Percentiles rank a stretch among this genome's conserved stretches.
These are phyloP conservation scores for Exophiala sp. DNA, from an alignment of 2,329 filamentous ascomycete species.

Conservation along the genomic window DNA sequence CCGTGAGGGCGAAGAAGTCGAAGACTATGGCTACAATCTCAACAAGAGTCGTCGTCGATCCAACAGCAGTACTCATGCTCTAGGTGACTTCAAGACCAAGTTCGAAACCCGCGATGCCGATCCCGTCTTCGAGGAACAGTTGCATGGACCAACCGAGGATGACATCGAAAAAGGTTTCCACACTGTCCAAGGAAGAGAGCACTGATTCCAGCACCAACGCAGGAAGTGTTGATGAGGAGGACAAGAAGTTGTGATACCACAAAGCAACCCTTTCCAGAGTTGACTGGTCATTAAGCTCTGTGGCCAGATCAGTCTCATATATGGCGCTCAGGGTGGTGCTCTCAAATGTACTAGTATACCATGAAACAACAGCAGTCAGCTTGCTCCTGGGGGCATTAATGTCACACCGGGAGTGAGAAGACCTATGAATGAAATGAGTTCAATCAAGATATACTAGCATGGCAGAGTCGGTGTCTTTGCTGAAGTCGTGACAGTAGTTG, in stretches of 20 bases:
- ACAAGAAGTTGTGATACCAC: slow-evolving; percentile 41
- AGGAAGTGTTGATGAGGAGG: slow-evolving; percentile 54
- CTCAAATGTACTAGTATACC: slow-evolving; percentile 18
- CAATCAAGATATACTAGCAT: slow-evolving; percentile 15
- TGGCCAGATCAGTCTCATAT: slow-evolving; percentile 14
- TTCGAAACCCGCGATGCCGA: slow-evolving; percentile 87
- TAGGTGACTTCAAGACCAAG: slow-evolving; percentile 88
- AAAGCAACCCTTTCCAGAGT: slow-evolving; percentile 11
- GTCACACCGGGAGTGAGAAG: neutral
- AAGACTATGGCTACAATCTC: slow-evolving; percentile 77
- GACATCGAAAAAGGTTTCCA: slow-evolving; percentile 45
- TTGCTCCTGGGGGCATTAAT: slow-evolving; percentile 5
- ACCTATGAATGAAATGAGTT: slow-evolving; percentile 12
- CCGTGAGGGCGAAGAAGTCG: slow-evolving; percentile 70
- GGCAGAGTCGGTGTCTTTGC: slow-evolving; percentile 9
- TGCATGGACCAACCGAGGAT: slow-evolving; percentile 62
- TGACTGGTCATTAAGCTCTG: slow-evolving; percentile 2
- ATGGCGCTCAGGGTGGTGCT: slow-evolving; percentile 24
- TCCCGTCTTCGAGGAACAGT: slow-evolving; percentile 81
- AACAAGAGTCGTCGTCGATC: slow-evolving; percentile 82
- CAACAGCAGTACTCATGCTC: slow-evolving; percentile 73
- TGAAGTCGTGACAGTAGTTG: slow-evolving; percentile 2
- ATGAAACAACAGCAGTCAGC: slow-evolving; percentile 13
- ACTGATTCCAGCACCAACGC: slow-evolving; percentile 50
- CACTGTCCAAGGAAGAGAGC: slow-evolving; percentile 46